These are phyloP conservation scores for Marasmius oreades DNA, from an alignment of 1,284 basidiomycete species.

Conservation along the genomic window DNA sequence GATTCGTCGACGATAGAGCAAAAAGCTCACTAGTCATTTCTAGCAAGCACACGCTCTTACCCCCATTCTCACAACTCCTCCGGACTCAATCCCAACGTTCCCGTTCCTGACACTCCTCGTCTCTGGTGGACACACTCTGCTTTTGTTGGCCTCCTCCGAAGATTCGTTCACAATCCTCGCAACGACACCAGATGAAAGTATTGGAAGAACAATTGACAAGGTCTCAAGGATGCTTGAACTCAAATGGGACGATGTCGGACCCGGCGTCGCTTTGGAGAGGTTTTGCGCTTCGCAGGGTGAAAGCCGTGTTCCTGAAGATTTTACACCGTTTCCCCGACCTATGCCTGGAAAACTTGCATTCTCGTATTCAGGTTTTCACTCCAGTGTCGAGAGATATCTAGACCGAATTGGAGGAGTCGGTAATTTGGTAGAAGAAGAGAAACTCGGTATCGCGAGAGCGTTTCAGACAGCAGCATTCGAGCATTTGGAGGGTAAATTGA, in stretches of 20 bases:
- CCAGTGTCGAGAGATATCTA: conserved; percentile 56
- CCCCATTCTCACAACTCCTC: conserved; percentile 64
- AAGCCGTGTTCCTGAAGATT: conserved; percentile 24
- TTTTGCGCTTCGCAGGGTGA: conserved; percentile 45
- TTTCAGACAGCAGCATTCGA: conserved; percentile 73
- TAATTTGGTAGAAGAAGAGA: conserved; percentile 31
- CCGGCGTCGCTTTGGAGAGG: conserved; percentile 75
- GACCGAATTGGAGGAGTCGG: conserved; percentile 33
- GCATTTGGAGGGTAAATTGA: conserved; percentile 77
- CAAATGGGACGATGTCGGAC: conserved; percentile 56
- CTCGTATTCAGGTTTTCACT: conserved; percentile 75
- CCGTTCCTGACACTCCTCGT: conserved; percentile 88
- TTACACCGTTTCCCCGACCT: conserved; percentile 48
- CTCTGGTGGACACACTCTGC: conserved; percentile 88
- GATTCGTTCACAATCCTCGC: conserved; percentile 70
- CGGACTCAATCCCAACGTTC: conserved; percentile 35
- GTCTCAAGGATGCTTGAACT: conserved; percentile 68
- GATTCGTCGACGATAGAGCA: conserved; percentile 2
- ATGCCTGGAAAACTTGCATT: conserved; percentile 60
- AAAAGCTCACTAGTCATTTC: conserved; percentile 7
- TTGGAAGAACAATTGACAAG: conserved; percentile 82
- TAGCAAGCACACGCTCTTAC: conserved; percentile 97
- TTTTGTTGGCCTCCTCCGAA: conserved; percentile 67
- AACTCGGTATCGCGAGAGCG: conserved; percentile 52
- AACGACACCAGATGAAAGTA: conserved; percentile 71